Evolutionary conservation across 768 basidiomycete genomes (phyloP).

Genomic region (Lyophyllum shimeji): DNA sequence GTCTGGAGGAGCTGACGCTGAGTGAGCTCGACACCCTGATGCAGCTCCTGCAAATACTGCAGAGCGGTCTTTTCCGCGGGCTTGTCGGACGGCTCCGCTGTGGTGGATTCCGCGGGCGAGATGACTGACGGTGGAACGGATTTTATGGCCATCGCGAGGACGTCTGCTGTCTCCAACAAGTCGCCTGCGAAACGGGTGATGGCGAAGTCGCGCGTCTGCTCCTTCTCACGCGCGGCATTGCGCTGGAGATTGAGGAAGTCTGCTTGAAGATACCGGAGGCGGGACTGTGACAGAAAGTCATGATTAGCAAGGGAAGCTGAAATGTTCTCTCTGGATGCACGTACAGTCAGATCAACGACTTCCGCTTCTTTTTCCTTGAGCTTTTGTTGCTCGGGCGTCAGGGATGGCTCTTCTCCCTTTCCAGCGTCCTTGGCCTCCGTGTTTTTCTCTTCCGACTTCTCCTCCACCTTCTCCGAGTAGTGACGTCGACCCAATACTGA

Average conservation of each 20-base stretch:
- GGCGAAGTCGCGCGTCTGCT: constrained; percentile 90
- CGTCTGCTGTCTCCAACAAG: constrained; percentile 88
- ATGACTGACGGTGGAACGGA: constrained; percentile 63
- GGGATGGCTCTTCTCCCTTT: constrained; percentile 23
- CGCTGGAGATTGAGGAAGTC: constrained; percentile 96
- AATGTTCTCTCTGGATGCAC: constrained; percentile 23
- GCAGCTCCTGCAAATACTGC: constrained; percentile 66
- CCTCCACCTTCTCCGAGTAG: constrained; percentile 56
- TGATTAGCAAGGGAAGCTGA: constrained; percentile 1
- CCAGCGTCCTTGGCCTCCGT: constrained; percentile 24
- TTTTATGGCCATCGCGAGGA: constrained; percentile 81
- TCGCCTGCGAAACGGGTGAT: constrained; percentile 90
- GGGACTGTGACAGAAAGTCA: constrained; percentile 51
- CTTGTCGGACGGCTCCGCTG: constrained; percentile 24
- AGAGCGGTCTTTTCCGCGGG: constrained; percentile 51
- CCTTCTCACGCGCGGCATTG: constrained; percentile 87
- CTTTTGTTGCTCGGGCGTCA: constrained; percentile 39
- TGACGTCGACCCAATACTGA: constrained; percentile 38
- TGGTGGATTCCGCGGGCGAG: constrained; percentile 20
- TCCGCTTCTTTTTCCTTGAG: constrained; percentile 81
- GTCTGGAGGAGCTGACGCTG: constrained; percentile 88
- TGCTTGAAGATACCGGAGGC: constrained; percentile 89
- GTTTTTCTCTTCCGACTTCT: constrained; percentile 35
- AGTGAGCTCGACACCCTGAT: constrained; percentile 89
- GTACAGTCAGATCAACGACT: constrained; percentile 80